Conservation (phyloP, 306 rosid genomes). For the Mimosa pudica region DNA sequence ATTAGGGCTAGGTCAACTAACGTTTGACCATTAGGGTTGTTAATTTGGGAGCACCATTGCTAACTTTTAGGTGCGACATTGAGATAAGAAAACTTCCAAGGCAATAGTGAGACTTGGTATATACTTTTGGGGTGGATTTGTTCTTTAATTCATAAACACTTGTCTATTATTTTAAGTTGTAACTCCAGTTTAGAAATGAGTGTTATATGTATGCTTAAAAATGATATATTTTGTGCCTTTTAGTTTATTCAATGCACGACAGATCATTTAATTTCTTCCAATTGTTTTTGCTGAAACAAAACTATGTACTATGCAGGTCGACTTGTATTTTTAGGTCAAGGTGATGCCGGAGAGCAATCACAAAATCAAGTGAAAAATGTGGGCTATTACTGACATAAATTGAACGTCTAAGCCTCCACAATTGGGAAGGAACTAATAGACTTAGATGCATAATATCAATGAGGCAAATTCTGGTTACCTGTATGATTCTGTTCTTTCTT, state of each 20-base stretch:
- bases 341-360: constrained; percentile 47
- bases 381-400: constrained; percentile 61
- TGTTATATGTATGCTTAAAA: neutral
- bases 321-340: constrained; percentile 65
- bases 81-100: too few species aligned
- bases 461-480: neutral
- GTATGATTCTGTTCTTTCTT: neutral
- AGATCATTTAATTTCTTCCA: constrained; percentile 3
- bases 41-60: too few species aligned
- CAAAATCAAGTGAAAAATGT: constrained; percentile 45
- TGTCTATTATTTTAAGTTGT: neutral
- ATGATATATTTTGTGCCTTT: neutral
- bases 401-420: constrained; percentile 4
- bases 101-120: too few species aligned
- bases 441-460: neutral
- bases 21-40: too few species aligned
- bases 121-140: too few species aligned
- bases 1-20: too few species aligned
- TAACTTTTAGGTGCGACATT: too few species aligned
- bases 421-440: constrained; percentile 10
- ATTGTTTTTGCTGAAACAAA: constrained; percentile 11
- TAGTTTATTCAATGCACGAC: neutral
- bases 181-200: neutral
- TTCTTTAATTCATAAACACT: neutral
- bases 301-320: constrained; percentile 64